Evolutionary conservation across 1,284 basidiomycete genomes (phyloP), one percentile per base, ranked within the genome.

Genomic region (Ganoderma leucocontextum): DNA sequence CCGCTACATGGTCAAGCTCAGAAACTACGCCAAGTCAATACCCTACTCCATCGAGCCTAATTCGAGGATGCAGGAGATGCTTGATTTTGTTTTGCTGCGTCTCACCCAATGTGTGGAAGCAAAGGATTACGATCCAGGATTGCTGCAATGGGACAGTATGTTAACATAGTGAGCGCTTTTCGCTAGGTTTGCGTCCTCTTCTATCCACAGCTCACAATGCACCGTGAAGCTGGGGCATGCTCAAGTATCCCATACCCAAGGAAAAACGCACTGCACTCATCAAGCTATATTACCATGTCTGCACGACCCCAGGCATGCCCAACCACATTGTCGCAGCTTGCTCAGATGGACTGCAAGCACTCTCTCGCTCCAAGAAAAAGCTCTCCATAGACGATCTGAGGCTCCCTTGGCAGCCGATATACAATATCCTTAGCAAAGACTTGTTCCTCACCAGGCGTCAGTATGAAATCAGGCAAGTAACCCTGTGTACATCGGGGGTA

Each of bases 391-490:
- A 91, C 53, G 95, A 98, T 78, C 83, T 98, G 79, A 87, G 95
- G 68, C 86, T 98, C 1, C 94, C 95, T 1, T 98, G 96, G 96
- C 88, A 89, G 75, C 93, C 95, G 1, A 84, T 97, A 5, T 96
- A 92, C 79, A 88, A 93, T 66, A 89, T 95, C 29, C 85, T 98
- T 17, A 89, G 87, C 74, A 86, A 91, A 74, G 95, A 97, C 77
- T 82, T 97, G 60, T 97, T 96, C 79, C 86, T 95, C 61, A 94
- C 90, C 69, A 87, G 94, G 72, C 85, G 94, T 68, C 92, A 94
- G 78, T 95, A 94, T 69, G 91, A 94, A 80, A 90, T 94, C 75
- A 92, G 89, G 89, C 90, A 77, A 70, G 87, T 67, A 7, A 33
- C n/a, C 13, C 35, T 38, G 33, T 7, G 57, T 4, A 8, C 13